A percentile compares a stretch with the other conserved stretches of the same genome.
Conservation (phyloP, 164 flowering plant species). For the Umbilicus rupestris region DNA sequence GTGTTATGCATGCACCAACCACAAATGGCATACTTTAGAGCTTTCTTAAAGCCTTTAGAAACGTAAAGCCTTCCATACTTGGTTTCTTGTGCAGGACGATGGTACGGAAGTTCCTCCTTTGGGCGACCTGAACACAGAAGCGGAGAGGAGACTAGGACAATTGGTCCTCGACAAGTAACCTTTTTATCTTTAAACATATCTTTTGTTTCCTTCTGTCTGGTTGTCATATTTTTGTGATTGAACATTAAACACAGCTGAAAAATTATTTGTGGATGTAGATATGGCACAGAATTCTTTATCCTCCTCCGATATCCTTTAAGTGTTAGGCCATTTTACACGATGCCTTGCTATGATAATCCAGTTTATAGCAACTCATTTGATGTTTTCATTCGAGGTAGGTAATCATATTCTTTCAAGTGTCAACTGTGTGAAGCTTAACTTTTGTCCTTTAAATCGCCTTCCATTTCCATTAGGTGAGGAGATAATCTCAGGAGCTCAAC, state of each 20-base stretch:
- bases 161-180: constrained; percentile 80
- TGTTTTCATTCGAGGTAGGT: constrained; percentile 85
- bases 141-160: constrained; percentile 80
- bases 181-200: background rate
- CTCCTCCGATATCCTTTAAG: constrained; percentile 87
- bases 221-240: background rate
- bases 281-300: constrained; percentile 86
- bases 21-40: too few relatives aligned
- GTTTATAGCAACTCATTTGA: constrained; percentile 89
- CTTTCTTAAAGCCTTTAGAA: too few relatives aligned
- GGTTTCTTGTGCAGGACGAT: constrained; percentile 48
- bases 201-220: too few relatives aligned
- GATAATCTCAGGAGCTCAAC: constrained; percentile 95
- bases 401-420: background rate
- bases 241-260: background rate
- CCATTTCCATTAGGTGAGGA: constrained; percentile 62
- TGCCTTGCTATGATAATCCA: constrained; percentile 72
- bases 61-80: background rate
- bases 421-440: background rate
- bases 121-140: constrained; percentile 85
- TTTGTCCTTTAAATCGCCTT: background rate
- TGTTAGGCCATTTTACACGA: constrained; percentile 89
- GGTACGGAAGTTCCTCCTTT: constrained; percentile 74
- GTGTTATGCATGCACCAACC: background rate
- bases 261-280: constrained; percentile 28